A percentile compares a stretch with the other conserved stretches of the same genome.
phyloP scores from a whole-genome alignment of 495 filamentous ascomycete species.

The Penicillium alfredii region DNA sequence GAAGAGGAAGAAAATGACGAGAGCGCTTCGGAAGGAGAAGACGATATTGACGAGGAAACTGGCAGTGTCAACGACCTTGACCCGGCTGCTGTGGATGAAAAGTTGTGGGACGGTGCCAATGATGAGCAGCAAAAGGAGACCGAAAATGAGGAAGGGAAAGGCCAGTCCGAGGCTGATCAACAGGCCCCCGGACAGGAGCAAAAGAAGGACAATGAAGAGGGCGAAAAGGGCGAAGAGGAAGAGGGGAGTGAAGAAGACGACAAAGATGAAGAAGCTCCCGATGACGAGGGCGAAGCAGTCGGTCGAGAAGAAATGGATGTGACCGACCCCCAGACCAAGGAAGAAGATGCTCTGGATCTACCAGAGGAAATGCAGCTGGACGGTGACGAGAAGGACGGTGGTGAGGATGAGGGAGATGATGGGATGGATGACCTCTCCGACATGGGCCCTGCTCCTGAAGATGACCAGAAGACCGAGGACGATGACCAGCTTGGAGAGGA shows the following conservation, averaged over 20 bases:
- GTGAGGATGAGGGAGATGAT: slow-evolving; percentile 59
- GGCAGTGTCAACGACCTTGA: slow-evolving; percentile 88
- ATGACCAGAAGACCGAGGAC: slow-evolving; percentile 32
- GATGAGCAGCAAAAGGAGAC: slow-evolving; percentile 79
- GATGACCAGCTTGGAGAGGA: slow-evolving; percentile 34
- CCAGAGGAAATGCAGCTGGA: slow-evolving; percentile 68
- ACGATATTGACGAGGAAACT: slow-evolving; percentile 78
- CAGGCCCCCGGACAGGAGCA: slow-evolving; percentile 56
- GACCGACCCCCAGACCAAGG: slow-evolving; percentile 65
- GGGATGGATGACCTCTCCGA: slow-evolving; percentile 69
- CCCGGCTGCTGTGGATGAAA: slow-evolving; percentile 86
- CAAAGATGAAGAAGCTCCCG: slow-evolving; percentile 51
- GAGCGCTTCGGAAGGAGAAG: slow-evolving; percentile 48
- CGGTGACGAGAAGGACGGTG: slow-evolving; percentile 55
- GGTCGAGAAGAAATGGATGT: slow-evolving; percentile 56
- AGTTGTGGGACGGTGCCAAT: slow-evolving; percentile 87
- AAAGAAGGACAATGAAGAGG: slow-evolving; percentile 42
- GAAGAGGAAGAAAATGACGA: slow-evolving; percentile 58
- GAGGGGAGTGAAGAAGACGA: slow-evolving; percentile 51
- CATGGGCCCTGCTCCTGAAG: slow-evolving; percentile 52
- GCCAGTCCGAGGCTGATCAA: slow-evolving; percentile 57
- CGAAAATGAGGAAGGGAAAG: slow-evolving; percentile 63
- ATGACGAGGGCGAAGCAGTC: slow-evolving; percentile 57
- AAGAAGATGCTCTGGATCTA: slow-evolving; percentile 59
- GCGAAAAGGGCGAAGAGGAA: slow-evolving; percentile 39